Percentiles rank a stretch among this genome's conserved stretches.
Conservation (phyloP, 805 yeast species). For the Candida nanaspora region DNA sequence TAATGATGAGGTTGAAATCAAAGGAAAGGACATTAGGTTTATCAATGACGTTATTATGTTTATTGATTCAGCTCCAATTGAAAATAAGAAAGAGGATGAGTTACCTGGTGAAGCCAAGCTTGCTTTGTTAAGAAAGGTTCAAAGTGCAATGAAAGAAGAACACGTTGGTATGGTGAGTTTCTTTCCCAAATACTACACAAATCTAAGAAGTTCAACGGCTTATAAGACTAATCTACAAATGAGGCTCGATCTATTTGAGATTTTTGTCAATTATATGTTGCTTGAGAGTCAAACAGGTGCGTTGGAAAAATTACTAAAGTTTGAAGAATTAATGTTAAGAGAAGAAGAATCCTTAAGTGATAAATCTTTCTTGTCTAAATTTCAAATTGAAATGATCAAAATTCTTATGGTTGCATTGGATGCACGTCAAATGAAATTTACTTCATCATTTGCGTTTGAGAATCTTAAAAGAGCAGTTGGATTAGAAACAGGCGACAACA, state of each 20-base stretch:
- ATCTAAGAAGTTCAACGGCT: neutral
- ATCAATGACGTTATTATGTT: too few relatives aligned
- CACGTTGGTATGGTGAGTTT: slow-evolving; percentile 12
- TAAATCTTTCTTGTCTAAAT: too few relatives aligned
- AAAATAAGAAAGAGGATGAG: too few relatives aligned
- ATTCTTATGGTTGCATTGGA: too few relatives aligned
- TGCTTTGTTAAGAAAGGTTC: neutral
- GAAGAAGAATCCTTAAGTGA: neutral
- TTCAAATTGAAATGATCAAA: too few relatives aligned
- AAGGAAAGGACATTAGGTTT: too few relatives aligned
- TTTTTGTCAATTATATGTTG: neutral
- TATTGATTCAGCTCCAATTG: too few relatives aligned
- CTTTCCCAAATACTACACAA: neutral
- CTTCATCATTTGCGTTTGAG: neutral
- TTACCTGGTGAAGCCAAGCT: neutral
- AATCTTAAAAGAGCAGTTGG: neutral
- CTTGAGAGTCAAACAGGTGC: neutral
- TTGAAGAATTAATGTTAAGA: neutral
- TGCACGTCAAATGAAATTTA: too few relatives aligned
- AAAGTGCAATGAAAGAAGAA: slow-evolving; percentile 19
- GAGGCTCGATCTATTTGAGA: neutral
- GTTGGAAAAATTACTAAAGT: neutral
- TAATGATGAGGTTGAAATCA: too few relatives aligned
- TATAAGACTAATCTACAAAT: neutral
- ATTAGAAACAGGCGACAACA: too few relatives aligned